phyloP scores from a whole-genome alignment of 2,329 filamentous ascomycete genomes.

The Myriosclerotinia duriaeana region DNA sequence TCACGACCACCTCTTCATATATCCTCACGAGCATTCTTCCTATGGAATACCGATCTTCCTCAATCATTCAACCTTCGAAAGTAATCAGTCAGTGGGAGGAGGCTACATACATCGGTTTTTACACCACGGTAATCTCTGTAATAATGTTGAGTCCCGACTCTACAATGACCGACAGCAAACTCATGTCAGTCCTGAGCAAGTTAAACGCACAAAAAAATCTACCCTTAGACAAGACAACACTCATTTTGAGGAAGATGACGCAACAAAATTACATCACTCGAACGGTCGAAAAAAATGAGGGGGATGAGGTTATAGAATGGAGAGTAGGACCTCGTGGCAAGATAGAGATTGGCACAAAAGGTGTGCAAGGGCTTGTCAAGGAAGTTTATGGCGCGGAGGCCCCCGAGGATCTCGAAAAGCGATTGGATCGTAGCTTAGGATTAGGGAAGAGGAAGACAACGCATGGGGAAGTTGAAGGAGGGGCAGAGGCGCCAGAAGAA shows the following conservation, averaged over 20 bases:
- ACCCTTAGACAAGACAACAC: slow-evolving; percentile 72
- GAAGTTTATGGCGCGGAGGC: slow-evolving; percentile 55
- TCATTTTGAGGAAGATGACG: slow-evolving; percentile 70
- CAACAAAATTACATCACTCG: slow-evolving; percentile 82
- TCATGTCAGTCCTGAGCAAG: slow-evolving; percentile 71
- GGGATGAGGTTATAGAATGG: slow-evolving; percentile 78
- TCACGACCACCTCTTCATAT: slow-evolving; percentile 64
- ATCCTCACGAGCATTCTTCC: slow-evolving; percentile 75
- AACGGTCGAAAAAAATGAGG: slow-evolving; percentile 65
- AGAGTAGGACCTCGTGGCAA: slow-evolving; percentile 81
- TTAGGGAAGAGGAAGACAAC: slow-evolving; percentile 41
- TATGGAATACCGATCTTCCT: slow-evolving; percentile 60
- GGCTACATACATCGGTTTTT: slow-evolving; percentile 77
- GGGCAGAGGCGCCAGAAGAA: slow-evolving; percentile 29
- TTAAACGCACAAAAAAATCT: slow-evolving; percentile 73
- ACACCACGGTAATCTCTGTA: slow-evolving; percentile 74
- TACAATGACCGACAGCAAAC: slow-evolving; percentile 71
- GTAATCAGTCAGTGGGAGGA: slow-evolving; percentile 67
- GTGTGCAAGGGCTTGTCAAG: slow-evolving; percentile 69
- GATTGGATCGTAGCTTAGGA: slow-evolving; percentile 61
- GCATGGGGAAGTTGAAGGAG: slow-evolving; percentile 29
- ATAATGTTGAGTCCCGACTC: slow-evolving; percentile 70
- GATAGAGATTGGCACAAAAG: slow-evolving; percentile 77
- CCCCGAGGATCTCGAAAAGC: slow-evolving; percentile 56
- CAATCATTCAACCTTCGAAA: slow-evolving; percentile 67